Conservation (phyloP, 495 filamentous ascomycete species). For the Neurospora sp. region DNA sequence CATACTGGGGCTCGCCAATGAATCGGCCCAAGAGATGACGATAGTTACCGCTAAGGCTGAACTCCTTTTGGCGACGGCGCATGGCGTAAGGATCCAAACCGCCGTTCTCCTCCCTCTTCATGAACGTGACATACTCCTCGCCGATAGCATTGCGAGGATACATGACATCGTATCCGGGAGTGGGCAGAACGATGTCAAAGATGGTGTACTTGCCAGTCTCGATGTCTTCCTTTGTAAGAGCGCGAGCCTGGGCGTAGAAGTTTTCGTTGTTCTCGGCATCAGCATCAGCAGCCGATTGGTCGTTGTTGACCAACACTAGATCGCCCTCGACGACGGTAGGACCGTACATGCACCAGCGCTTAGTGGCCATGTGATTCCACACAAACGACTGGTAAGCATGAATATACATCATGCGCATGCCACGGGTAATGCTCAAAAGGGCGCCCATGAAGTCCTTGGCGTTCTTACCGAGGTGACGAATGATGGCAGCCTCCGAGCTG, state of each 20-base stretch:
- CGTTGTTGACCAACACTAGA: constrained; percentile 53
- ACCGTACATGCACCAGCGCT: constrained; percentile 66
- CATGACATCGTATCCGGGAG: constrained; percentile 78
- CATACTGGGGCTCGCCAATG: constrained; percentile 42
- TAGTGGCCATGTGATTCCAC: constrained; percentile 77
- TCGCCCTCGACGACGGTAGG: constrained; percentile 71
- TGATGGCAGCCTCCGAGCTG: constrained; percentile 64
- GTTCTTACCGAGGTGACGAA: constrained; percentile 51
- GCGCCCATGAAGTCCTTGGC: constrained; percentile 66
- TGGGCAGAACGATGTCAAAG: constrained; percentile 89
- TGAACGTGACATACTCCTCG: constrained; percentile 71
- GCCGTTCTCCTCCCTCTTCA: constrained; percentile 67
- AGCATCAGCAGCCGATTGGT: constrained; percentile 38
- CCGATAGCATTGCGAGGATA: constrained; percentile 80
- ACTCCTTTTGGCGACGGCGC: constrained; percentile 74
- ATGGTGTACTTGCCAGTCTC: constrained; percentile 68
- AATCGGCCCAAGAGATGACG: constrained; percentile 71
- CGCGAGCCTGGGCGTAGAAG: constrained; percentile 62
- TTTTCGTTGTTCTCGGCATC: constrained; percentile 40
- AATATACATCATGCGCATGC: constrained; percentile 83
- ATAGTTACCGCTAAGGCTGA: constrained; percentile 82
- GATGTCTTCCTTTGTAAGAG: constrained; percentile 67
- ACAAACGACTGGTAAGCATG: constrained; percentile 92
- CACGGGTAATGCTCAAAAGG: constrained; percentile 61
- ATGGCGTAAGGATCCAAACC: constrained; percentile 75